A percentile compares a stretch with the other conserved stretches of the same genome.
These are phyloP conservation scores for Trichothecium roseum DNA, from an alignment of 2,329 filamentous ascomycete species.

Conservation along the genomic window DNA sequence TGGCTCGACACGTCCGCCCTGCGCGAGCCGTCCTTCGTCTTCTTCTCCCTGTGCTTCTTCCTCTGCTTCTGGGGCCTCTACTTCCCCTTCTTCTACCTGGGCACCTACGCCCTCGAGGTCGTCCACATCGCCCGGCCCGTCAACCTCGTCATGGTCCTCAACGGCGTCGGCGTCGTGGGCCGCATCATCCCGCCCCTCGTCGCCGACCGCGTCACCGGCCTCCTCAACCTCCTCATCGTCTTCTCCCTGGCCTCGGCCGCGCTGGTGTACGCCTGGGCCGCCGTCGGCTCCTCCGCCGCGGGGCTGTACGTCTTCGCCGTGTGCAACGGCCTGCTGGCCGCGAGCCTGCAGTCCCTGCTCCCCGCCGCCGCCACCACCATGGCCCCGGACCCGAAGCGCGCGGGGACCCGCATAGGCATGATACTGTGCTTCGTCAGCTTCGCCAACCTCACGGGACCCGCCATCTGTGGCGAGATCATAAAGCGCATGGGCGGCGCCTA, in stretches of 20 bases:
- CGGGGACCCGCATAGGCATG: slow-evolving; percentile 38
- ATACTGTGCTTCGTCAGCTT: slow-evolving; percentile 31
- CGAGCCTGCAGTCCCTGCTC: slow-evolving; percentile 54
- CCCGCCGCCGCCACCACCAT: slow-evolving; percentile 29
- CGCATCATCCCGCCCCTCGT: slow-evolving; percentile 47
- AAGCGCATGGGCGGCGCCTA: slow-evolving; percentile 6
- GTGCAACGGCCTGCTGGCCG: slow-evolving; percentile 52
- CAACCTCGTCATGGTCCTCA: slow-evolving; percentile 54
- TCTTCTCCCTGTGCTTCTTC: slow-evolving; percentile 21
- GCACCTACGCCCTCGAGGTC: slow-evolving; percentile 30
- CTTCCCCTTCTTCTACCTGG: slow-evolving; percentile 37
- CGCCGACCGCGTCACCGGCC: slow-evolving; percentile 43
- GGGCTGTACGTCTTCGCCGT: slow-evolving; percentile 51
- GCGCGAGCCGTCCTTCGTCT: slow-evolving; percentile 23
- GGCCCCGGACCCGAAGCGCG: slow-evolving; percentile 1
- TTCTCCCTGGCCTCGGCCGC: slow-evolving; percentile 27
- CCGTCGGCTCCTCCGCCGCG: slow-evolving; percentile 30
- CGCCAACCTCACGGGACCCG: not conserved
- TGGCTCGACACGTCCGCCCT: slow-evolving; percentile 34
- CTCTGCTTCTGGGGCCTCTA: slow-evolving; percentile 25
- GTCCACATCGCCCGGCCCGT: slow-evolving; percentile 35
- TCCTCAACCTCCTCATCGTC: slow-evolving; percentile 51
- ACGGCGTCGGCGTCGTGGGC: slow-evolving; percentile 49
- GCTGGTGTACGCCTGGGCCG: slow-evolving; percentile 46
- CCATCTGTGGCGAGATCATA: slow-evolving; percentile 6